phyloP scores from a whole-genome alignment of 805 yeast genomes.

The Sungouiozyma ichnusensis region DNA sequence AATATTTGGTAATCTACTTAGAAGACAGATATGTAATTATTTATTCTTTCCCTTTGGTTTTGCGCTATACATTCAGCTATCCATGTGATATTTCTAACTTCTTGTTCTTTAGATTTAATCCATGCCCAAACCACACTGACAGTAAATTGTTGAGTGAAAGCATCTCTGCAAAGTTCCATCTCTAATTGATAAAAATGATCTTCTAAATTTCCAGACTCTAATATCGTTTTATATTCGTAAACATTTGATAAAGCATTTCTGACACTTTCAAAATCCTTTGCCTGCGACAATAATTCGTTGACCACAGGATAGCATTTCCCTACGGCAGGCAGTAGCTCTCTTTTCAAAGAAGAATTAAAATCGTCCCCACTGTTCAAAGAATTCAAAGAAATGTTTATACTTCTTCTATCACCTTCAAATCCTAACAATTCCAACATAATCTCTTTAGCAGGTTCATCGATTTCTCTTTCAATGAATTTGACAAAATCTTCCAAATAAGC shows the following conservation, averaged over 20 bases:
- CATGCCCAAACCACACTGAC: constrained; percentile 90
- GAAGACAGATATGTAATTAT: constrained; percentile 81
- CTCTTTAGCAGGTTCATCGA: constrained; percentile 69
- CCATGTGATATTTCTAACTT: constrained; percentile 97
- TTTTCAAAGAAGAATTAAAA: constrained; percentile 59
- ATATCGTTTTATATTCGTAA: constrained; percentile 52
- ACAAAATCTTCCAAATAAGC: constrained; percentile 87
- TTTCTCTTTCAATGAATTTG: constrained; percentile 46
- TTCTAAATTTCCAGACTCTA: constrained; percentile 58
- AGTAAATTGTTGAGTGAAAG: constrained; percentile 94
- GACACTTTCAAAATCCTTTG: constrained; percentile 71
- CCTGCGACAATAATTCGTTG: constrained; percentile 61
- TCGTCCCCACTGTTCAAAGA: constrained; percentile 43
- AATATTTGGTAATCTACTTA: constrained; percentile 21
- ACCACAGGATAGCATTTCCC: constrained; percentile 71
- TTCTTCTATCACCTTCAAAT: constrained; percentile 93
- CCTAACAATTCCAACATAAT: constrained; percentile 67
- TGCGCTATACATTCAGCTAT: constrained; percentile 99
- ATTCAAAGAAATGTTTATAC: constrained; percentile 84
- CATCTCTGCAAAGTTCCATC: constrained; percentile 84
- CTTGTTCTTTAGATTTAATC: constrained; percentile 94
- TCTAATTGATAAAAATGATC: constrained; percentile 90
- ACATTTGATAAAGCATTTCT: constrained; percentile 52
- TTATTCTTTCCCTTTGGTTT: constrained; percentile 89
- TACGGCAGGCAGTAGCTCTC: constrained; percentile 67